These are phyloP conservation scores for Ceratocystis harringtonii DNA, from an alignment of 2,329 filamentous ascomycete species.

Conservation along the genomic window DNA sequence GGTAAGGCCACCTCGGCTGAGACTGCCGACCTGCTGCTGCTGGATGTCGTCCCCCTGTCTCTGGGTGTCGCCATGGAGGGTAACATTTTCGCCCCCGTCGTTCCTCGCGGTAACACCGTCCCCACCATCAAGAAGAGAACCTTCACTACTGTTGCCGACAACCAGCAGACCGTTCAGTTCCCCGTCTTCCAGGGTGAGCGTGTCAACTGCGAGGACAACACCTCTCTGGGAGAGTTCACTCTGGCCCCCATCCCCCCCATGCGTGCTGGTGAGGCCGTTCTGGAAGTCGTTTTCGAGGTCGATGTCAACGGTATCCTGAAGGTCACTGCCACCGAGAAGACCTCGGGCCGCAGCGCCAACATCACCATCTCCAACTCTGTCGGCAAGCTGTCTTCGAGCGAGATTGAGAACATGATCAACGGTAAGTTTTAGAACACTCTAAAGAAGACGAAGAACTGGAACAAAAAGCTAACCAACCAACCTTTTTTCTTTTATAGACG, in stretches of 20 bases:
- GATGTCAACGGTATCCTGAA: slow-evolving; percentile 99
- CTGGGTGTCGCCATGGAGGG: slow-evolving; percentile 99
- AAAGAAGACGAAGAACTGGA: background rate
- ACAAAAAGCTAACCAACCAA: slow-evolving; percentile 11
- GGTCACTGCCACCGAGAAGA: slow-evolving; percentile 98
- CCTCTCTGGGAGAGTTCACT: slow-evolving; percentile 92
- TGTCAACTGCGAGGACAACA: slow-evolving; percentile 98
- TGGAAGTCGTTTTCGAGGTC: slow-evolving; percentile 98
- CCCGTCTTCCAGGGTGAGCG: slow-evolving; percentile 92
- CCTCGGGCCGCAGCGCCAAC: slow-evolving; percentile 92
- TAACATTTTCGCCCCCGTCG: slow-evolving; percentile 94
- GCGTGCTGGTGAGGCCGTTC: slow-evolving; percentile 88
- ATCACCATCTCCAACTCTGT: slow-evolving; percentile 99
- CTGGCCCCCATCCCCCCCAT: slow-evolving; percentile 75
- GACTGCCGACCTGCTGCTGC: slow-evolving; percentile 81
- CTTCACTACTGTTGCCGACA: slow-evolving; percentile 72
- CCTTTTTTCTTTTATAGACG: slow-evolving; percentile 37
- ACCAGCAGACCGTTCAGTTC: slow-evolving; percentile 76
- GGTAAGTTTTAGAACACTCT: slow-evolving; percentile 33
- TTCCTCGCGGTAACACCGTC: slow-evolving; percentile 62
- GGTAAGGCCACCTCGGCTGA: slow-evolving; percentile 95
- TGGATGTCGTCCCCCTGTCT: slow-evolving; percentile 91
- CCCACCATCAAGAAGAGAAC: slow-evolving; percentile 73
- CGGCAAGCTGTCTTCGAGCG: slow-evolving; percentile 82
- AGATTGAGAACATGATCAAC: slow-evolving; percentile 97